Base-by-base conservation (phyloP, 2,329 filamentous ascomycete genomes). In the Talaromyces atroroseus region DNA sequence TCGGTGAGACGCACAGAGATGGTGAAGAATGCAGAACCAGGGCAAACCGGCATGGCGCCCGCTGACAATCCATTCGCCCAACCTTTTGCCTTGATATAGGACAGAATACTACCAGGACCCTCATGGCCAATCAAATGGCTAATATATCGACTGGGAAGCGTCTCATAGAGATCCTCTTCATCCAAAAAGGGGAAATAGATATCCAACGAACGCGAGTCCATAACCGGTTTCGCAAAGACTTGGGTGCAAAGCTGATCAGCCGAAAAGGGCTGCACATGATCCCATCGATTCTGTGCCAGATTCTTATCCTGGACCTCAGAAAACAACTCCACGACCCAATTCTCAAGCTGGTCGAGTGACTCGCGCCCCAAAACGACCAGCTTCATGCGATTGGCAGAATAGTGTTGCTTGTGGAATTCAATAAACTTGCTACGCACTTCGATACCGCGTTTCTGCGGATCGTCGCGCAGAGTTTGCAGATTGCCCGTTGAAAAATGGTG, bases 361-460 rank as follows among this genome's bases (percentile, higher is more conserved):
- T 96, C 92, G 51, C 87, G 82, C 0, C 92, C 92, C 21, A 96
- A 74, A 4, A 96, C 85, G 38, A 92, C 90, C 50, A 96, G 78
- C 78, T 95, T 96, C 89, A 96, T 96, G 40, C 86, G 82, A 68
- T 96, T 96, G 58, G 92, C 89, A 1, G 92, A 96, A 73, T 96
- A 96, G 68, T 95, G 87, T 66, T 86, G 88, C 60, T 85, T 83
- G 70, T 96, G 90, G 67, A 96, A 96, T 61, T 91, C 87, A 62
- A 96, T 95, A 68, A 96, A 96, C 71, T 92, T 91, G 63, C 90
- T 86, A 49, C 92, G 83, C 24, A 96, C 89, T 70, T 94, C 89
- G 64, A 96, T 82, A 3, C 90, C 90, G 49, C 85, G 78, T 46
- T 85, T 82, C 68, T 94, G 85, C 1, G 92, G 92, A 5, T 87